Evolutionary conservation across 2,329 filamentous ascomycete species (phyloP).

Genomic region (Fusarium chaquense): DNA sequence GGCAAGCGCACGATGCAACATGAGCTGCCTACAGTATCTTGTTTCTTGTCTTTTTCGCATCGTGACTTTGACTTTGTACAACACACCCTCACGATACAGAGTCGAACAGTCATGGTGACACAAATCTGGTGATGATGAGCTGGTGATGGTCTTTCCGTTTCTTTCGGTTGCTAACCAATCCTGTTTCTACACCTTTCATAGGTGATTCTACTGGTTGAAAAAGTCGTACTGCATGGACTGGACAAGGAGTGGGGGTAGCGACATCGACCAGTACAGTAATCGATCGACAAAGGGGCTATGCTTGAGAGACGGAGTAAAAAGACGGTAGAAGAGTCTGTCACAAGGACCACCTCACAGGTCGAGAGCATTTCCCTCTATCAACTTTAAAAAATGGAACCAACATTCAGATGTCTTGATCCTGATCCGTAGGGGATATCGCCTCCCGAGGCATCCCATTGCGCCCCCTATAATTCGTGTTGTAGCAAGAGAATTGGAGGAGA

Average conservation of each 20-base stretch:
- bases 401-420: neutral
- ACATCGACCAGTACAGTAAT: neutral
- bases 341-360: neutral
- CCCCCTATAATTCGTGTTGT: conserved; percentile 14
- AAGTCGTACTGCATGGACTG: neutral
- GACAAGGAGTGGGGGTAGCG: neutral
- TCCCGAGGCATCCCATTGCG: conserved; percentile 13
- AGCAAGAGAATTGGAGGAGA: neutral
- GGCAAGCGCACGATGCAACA: neutral
- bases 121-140: conserved; percentile 9
- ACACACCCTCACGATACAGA: neutral
- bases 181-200: conserved; percentile 5
- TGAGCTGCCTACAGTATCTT: neutral
- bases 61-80: neutral
- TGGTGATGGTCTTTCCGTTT: neutral
- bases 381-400: conserved; percentile 16
- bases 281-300: conserved; percentile 21
- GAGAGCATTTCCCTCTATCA: neutral
- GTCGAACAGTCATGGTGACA: neutral
- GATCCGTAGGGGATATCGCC: neutral
- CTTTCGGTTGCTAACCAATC: neutral
- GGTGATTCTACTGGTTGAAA: conserved; percentile 2
- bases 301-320: neutral
- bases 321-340: conserved; percentile 3
- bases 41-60: neutral